Evolutionary conservation across 2,329 filamentous ascomycete genomes (phyloP), one percentile per base, ranked within the genome.

Genomic region (Colletotrichum salicis): DNA sequence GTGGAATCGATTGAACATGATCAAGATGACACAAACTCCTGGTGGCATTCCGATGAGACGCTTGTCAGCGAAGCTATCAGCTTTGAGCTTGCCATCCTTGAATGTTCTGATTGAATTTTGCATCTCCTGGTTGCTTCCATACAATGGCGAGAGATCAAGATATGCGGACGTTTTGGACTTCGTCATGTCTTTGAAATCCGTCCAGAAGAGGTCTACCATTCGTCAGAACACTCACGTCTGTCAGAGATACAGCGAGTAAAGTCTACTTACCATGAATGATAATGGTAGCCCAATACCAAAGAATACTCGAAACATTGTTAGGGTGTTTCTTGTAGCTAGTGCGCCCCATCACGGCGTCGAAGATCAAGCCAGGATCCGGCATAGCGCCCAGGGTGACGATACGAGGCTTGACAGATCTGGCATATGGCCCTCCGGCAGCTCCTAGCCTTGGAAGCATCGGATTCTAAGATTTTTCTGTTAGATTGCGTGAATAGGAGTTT

Each of bases 1-100:
- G 82, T 98, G 96, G 82, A 97, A 97, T 29, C 91, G 88, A 76
- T 92, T 92, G 82, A 94, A 92, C 92, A 95, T 94, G 59, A 95
- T 87, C 33, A 95, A 82, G 3, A 95, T 77, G 5, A 93, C 90
- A 67, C 90, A 88, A 5, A 93, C 92, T 13, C 92, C 92, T 0
- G 93, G 91, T 0, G 93, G 93, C 77, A 93, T 91, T 11, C 89
- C 91, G 29, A 92, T 81, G 2, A 95, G 83, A 65, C 93, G 87
- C 80, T 91, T 90, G 77, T 94, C 92, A 3, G 91, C 89, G 75
- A 93, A 95, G 8, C 86, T 84, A 76, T 96, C 93, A 0, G 91
- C 86, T 83, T 95, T 94, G 75, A 95, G 83, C 78, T 87, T 89
- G 48, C 93, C 93, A 73, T 92, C 88, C 76, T 91, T 86, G 80